A percentile compares a stretch with the other conserved stretches of the same genome.
Evolutionary conservation across 2,329 filamentous ascomycete genomes (phyloP).

Genomic region (Fusarium azukiicola): DNA sequence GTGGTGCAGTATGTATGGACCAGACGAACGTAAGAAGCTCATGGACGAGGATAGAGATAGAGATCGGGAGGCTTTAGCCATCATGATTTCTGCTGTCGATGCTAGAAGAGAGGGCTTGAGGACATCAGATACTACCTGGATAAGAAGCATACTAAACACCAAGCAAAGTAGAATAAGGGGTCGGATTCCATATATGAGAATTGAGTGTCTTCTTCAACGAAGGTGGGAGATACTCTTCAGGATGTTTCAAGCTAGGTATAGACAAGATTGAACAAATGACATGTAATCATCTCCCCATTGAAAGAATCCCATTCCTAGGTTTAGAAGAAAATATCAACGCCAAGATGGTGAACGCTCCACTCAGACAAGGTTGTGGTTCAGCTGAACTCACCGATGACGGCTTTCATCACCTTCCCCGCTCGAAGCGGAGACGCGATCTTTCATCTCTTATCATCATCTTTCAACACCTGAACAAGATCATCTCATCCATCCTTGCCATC

Average conservation of each 20-base stretch:
- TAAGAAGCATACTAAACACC: no score
- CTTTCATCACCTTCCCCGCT: slow-evolving; percentile 16
- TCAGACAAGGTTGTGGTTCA: neutral
- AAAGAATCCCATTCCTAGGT: neutral
- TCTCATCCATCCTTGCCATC: neutral
- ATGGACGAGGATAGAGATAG: neutral
- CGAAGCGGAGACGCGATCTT: neutral
- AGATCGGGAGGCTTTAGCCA: neutral
- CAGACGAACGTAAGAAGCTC: neutral
- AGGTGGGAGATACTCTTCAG: neutral
- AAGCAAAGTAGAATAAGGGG: no score
- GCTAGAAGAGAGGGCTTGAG: neutral
- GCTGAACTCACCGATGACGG: neutral
- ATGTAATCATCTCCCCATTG: neutral
- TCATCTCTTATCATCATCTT: neutral
- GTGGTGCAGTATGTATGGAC: neutral
- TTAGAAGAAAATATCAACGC: neutral
- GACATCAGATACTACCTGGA: no score
- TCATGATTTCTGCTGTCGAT: neutral
- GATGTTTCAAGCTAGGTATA: neutral
- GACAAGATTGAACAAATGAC: neutral
- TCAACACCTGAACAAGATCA: neutral
- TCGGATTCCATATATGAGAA: no score
- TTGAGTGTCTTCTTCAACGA: no score
- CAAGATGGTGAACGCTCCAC: slow-evolving; percentile 9